Conservation (phyloP, 1,139 yeast genomes). For the Saccharomyces hybrid region DNA sequence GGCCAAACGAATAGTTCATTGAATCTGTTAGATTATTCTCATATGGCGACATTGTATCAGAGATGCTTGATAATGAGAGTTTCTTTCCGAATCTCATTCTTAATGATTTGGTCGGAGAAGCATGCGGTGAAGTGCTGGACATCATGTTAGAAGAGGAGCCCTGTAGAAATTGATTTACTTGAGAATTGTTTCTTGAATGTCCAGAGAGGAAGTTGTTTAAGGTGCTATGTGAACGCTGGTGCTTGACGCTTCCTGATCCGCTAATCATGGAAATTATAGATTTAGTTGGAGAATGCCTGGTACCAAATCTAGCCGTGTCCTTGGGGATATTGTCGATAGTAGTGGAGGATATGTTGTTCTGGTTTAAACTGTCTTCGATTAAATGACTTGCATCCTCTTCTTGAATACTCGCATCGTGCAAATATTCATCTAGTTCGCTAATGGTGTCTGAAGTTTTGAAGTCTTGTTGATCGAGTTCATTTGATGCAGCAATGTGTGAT, state of each 20-base stretch:
- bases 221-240: conserved; percentile 16
- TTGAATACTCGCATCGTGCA: conserved; percentile 14
- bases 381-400: conserved; percentile 12
- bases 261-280: conserved; percentile 28
- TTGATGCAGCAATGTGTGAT: neutral
- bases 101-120: conserved; percentile 27
- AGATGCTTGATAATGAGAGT: conserved; percentile 28
- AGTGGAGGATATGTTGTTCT: conserved; percentile 16
- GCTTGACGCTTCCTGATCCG: conserved; percentile 14
- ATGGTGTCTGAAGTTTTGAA: conserved; percentile 17
- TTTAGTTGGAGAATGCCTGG: conserved; percentile 31
- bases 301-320: conserved; percentile 11
- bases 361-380: conserved; percentile 23
- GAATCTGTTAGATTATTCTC: neutral
- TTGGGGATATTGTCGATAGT: conserved; percentile 9
- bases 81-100: conserved; percentile 26
- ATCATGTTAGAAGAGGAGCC: neutral
- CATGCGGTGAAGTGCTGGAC: conserved; percentile 15
- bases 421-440: conserved; percentile 24
- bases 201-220: conserved; percentile 9
- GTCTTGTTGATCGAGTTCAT: neutral
- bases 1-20: conserved; percentile 6
- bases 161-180: conserved; percentile 8
- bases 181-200: conserved; percentile 18
- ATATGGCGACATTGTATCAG: conserved; percentile 15